Conservation (phyloP, 2,329 filamentous ascomycete species). For the Colletotrichum musae region DNA sequence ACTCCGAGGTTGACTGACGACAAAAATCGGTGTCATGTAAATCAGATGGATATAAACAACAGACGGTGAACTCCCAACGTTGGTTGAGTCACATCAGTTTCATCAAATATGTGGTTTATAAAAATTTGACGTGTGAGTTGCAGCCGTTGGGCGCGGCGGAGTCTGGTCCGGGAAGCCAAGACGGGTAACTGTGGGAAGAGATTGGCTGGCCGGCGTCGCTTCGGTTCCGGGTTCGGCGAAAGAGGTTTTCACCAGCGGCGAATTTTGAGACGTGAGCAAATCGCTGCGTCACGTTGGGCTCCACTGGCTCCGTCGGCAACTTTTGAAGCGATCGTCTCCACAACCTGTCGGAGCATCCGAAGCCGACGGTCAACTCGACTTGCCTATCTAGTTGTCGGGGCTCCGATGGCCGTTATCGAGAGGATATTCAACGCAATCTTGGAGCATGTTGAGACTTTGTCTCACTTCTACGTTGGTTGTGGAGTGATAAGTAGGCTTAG, state of each 20-base stretch:
- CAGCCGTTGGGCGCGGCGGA: constrained; percentile 10
- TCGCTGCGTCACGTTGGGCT: constrained; percentile 17
- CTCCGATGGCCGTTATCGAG: constrained; percentile 16
- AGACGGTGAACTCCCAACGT: not conserved
- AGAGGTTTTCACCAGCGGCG: not conserved
- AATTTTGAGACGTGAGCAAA: constrained; percentile 2
- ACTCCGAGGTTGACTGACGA: not conserved
- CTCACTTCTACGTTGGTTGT: not conserved
- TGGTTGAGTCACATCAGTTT: not conserved
- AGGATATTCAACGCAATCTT: not conserved
- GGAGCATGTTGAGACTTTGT: not conserved
- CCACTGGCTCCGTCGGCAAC: constrained; percentile 23
- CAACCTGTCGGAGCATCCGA: constrained; percentile 28
- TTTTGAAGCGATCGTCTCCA: constrained; percentile 36
- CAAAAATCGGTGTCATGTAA: not conserved
- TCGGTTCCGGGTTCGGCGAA: constrained; percentile 35
- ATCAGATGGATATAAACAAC: not conserved
- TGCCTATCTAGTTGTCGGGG: constrained; percentile 19
- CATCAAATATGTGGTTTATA: not conserved
- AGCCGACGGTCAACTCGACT: not conserved
- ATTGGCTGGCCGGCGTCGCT: constrained; percentile 22
- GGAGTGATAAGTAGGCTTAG: not conserved
- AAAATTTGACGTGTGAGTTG: constrained; percentile 15
- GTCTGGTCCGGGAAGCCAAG: constrained; percentile 19
- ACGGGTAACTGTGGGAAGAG: constrained; percentile 16